Evolutionary conservation across 116 monocot genomes (phyloP), one percentile per base, ranked within the genome.

Genomic region (Dioscorea cayenensis): DNA sequence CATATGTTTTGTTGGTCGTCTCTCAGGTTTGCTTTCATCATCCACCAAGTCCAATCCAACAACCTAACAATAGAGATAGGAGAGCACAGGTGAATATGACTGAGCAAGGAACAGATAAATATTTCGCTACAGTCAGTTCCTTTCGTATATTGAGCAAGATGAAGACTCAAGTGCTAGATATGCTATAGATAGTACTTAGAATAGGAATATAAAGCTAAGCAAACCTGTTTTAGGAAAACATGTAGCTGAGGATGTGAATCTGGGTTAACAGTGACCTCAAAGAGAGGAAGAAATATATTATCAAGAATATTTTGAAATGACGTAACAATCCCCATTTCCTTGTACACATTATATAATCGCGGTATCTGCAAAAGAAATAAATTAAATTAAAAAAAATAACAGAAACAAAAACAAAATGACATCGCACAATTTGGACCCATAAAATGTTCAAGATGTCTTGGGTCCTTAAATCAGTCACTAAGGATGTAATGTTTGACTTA

Each of bases 1-100:
- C 99, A 99, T 99, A 73, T 99, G 99, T 64, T 99, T 99, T 74
- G 99, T 99, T 48, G 99, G 99, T 5, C 99, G 91, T 59, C 99
- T 84, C 80, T 99, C 99, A 71, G 94, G 94, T 75, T 99, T 99
- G 74, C 94, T 99, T 82, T 99, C 99, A 84, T 99, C 99, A 87
- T 99, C 99, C 55, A 99, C 99, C 85, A 99, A 87, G 84, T 99
- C 99, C 69, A 99, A 82, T 28, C 99, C 99, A 28, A 99, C 99
- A 72, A 99, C 99, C 99, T 99, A 76, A 11, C 37, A 6, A 61
- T 20, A 1, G 2, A 71, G 36, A 60, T 8, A 63, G 22, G 13
- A 43, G 13, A 32, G 18, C 19, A 19, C 6, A 60, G 28, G 21
- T 18, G 58, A 61, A 19, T 25, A 28, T 43, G 5, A 55, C 10